Percentiles rank a stretch among this genome's conserved stretches.
These are phyloP conservation scores for Phytophthora podocarpi DNA, from an alignment of 352 stramenopile species.

Conservation along the genomic window DNA sequence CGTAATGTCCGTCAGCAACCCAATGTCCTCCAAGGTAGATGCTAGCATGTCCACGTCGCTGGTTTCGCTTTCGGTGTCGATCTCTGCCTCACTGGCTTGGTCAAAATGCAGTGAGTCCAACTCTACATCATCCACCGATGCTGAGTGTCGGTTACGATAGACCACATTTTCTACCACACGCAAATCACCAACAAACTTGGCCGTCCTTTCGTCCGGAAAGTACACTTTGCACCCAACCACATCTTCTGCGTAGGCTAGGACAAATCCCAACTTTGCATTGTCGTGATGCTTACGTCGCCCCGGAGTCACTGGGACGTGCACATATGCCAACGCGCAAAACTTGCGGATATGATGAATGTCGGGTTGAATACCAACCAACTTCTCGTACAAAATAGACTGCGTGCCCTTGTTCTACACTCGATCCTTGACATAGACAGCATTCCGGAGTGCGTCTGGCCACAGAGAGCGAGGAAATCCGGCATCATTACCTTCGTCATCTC, in stretches of 20 bases:
- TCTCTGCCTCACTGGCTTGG: no score
- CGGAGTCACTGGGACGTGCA: neutral
- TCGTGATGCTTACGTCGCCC: no score
- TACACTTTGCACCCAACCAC: conserved; percentile 14
- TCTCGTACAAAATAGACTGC: conserved; percentile 2
- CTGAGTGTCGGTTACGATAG: neutral
- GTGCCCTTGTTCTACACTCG: conserved; percentile 6
- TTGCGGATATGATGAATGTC: conserved; percentile 11
- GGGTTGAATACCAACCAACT: conserved; percentile 3
- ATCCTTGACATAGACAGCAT: conserved; percentile 20
- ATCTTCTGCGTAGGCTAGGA: conserved; percentile 10
- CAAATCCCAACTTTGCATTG: conserved; percentile 10
- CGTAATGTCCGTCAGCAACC: no score
- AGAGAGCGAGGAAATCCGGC: conserved; percentile 8
- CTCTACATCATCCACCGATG: no score
- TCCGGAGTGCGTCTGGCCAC: conserved; percentile 6
- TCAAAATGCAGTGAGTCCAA: no score
- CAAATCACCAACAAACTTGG: neutral
- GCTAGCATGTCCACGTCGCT: no score
- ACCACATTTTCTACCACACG: neutral
- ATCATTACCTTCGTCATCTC: conserved; percentile 19
- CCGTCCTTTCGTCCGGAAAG: conserved; percentile 3
- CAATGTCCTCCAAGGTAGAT: no score
- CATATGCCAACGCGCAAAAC: conserved; percentile 8
- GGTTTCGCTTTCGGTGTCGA: no score